Evolutionary conservation across 805 yeast genomes (phyloP), one percentile per base, ranked within the genome.

Genomic region (Starmerella vaccinii): DNA sequence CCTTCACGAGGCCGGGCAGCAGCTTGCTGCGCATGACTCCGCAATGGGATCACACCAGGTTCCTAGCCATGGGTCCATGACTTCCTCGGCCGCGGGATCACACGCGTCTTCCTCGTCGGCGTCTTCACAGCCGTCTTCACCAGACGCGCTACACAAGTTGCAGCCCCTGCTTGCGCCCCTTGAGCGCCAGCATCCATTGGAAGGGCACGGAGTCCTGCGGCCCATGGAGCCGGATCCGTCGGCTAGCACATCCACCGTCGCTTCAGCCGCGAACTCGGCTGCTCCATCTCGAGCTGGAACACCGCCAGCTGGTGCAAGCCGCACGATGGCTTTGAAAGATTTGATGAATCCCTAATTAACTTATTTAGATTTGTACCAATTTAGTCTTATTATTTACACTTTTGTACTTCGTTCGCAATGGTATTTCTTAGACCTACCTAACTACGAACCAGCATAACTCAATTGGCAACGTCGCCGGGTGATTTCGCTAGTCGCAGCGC

Each of bases 161-260:
- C 43, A 39, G 21, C 38, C 46, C 3, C 43, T 44, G 26, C 50
- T 53, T 22, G 45, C 53, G 2, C 53, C 53, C 5, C 46, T 49
- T 4, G 50, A 41, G 24, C 30, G 45, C 21, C 45, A 37, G n/a
- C 42, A 30, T 5, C 32, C 52, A 3, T 5, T 18, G 4, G 37
- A 29, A n/a, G 34, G 32, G 19, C 34, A 22, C 13, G 33, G 26
- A 13, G 38, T 33, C 4, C 27, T 51, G 24, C 32, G 32, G 12
- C 57, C 57, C n/a, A 24, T 54, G 32, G 57, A 54, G 50, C 57
- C 57, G 8, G 52, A 48, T 15, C 57, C 57, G 12, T 39, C 48
- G 1, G 48, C 51, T 2, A 5, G 35, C 2, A 26, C 37, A 16
- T 39, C 57, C 27, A 18, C 41, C 8, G 51, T 43, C 2, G 15